Conservation (phyloP, 2,329 filamentous ascomycete species). For the Penicillium hordei region DNA sequence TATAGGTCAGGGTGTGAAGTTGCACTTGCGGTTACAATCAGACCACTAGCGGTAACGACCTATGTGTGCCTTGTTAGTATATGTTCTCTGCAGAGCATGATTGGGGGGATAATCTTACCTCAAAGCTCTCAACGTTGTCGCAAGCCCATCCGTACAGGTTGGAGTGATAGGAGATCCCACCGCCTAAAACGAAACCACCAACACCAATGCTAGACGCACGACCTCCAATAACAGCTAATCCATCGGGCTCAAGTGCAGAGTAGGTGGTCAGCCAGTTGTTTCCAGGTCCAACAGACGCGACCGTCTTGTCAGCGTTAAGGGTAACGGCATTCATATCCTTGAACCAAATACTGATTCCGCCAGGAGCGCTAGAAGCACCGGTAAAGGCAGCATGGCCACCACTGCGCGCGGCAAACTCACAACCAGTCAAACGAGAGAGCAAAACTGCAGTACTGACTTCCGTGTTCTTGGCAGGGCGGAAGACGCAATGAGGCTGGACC, state of each 20-base stretch:
- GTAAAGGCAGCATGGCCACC: constrained; percentile 60
- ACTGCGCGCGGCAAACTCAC: constrained; percentile 56
- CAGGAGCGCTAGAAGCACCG: constrained; percentile 53
- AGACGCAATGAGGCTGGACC: constrained; percentile 36
- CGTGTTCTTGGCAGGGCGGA: constrained; percentile 29
- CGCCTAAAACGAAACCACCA: constrained; percentile 25
- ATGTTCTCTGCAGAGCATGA: no score
- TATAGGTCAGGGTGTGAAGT: constrained; percentile 38
- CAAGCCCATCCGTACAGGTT: constrained; percentile 37
- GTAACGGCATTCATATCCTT: constrained; percentile 30
- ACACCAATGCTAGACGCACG: constrained; percentile 27
- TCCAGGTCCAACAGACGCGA: constrained; percentile 35
- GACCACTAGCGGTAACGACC: constrained; percentile 30
- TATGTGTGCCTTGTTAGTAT: background rate
- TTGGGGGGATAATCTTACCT: constrained; percentile 20
- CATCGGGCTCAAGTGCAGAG: constrained; percentile 30
- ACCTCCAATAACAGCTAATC: constrained; percentile 37
- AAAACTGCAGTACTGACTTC: constrained; percentile 37
- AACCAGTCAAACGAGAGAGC: constrained; percentile 32
- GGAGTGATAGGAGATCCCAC: constrained; percentile 38
- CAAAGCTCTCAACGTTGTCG: constrained; percentile 38
- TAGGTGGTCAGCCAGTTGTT: constrained; percentile 40
- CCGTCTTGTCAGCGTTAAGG: constrained; percentile 29
- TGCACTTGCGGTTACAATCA: constrained; percentile 36
- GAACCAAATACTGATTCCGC: constrained; percentile 39